These are phyloP conservation scores for Collybiopsis luxurians DNA, from an alignment of 768 basidiomycete species.

Conservation along the genomic window DNA sequence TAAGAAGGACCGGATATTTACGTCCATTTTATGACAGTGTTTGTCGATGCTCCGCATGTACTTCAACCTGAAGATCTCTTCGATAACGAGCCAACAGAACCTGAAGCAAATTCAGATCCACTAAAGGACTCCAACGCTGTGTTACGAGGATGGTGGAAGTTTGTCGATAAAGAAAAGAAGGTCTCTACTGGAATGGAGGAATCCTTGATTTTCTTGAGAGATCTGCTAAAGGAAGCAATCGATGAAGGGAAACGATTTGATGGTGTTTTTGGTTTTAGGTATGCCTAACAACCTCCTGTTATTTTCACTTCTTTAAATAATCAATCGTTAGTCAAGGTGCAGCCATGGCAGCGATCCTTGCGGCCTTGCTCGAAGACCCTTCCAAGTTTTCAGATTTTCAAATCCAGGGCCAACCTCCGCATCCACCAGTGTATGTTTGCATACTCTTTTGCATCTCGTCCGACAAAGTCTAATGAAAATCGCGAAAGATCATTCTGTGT, in stretches of 20 bases:
- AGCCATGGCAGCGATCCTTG: conserved; percentile 65
- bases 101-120: conserved; percentile 45
- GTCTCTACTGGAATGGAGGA: conserved; percentile 55
- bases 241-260: conserved; percentile 45
- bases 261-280: conserved; percentile 83
- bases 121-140: conserved; percentile 29
- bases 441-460: not conserved
- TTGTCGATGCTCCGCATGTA: conserved; percentile 68
- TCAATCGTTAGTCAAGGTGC: conserved; percentile 67
- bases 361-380: conserved; percentile 64
- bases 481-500: conserved; percentile 63
- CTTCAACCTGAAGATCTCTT: conserved; percentile 62
- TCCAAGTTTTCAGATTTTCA: conserved; percentile 55
- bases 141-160: conserved; percentile 67
- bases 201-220: conserved; percentile 50
- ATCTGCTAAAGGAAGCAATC: conserved; percentile 58
- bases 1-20: not conserved
- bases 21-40: conserved; percentile 42
- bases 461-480: not conserved
- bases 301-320: not conserved
- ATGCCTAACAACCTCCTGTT: conserved; percentile 3
- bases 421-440: conserved; percentile 67
- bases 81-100: conserved; percentile 18
- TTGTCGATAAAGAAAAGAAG: conserved; percentile 44
- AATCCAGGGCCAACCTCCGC: conserved; percentile 59